Percentiles rank a stretch among this genome's conserved stretches.
Conservation (phyloP, 1,284 basidiomycete genomes). For the Rhodotorula sp. region DNA sequence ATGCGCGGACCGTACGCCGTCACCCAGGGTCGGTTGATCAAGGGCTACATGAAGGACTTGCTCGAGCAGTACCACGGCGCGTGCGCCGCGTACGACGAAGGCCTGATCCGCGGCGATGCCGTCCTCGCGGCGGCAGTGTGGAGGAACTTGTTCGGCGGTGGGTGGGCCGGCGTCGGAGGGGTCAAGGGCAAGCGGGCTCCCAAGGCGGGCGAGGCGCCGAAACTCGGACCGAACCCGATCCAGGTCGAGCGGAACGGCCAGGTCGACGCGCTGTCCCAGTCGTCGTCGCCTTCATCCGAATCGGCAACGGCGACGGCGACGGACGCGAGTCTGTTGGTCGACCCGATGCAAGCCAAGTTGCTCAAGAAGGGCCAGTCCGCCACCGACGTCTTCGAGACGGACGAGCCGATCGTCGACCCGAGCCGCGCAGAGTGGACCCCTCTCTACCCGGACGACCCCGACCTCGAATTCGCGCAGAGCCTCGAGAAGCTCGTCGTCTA, state of each 20-base stretch:
- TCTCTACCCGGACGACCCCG: constrained; percentile 40
- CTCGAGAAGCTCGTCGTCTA: constrained; percentile 76
- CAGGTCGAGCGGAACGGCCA: constrained; percentile 9
- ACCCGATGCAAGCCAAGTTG: constrained; percentile 38
- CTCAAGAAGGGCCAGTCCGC: constrained; percentile 34
- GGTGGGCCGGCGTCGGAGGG: constrained; percentile 52
- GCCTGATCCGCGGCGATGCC: constrained; percentile 67
- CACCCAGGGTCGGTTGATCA: constrained; percentile 71
- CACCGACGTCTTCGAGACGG: constrained; percentile 40
- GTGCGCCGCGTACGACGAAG: constrained; percentile 77
- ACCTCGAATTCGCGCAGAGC: constrained; percentile 64
- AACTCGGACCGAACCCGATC: constrained; percentile 49
- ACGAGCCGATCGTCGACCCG: constrained; percentile 39
- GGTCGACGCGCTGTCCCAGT: constrained; percentile 6
- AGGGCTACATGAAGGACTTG: constrained; percentile 83
- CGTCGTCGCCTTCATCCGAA: too few relatives aligned
- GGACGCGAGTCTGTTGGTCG: constrained; percentile 25
- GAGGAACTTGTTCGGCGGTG: constrained; percentile 75
- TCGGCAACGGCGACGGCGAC: neutral
- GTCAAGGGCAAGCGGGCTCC: constrained; percentile 47
- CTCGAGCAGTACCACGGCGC: constrained; percentile 90
- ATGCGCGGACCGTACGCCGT: constrained; percentile 73
- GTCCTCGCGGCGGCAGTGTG: constrained; percentile 85
- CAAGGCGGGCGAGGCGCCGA: constrained; percentile 57
- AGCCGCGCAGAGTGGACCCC: constrained; percentile 25